Base-by-base conservation (phyloP, 192 early-diverging fungal genomes). In the Geranomyces variabilis region DNA sequence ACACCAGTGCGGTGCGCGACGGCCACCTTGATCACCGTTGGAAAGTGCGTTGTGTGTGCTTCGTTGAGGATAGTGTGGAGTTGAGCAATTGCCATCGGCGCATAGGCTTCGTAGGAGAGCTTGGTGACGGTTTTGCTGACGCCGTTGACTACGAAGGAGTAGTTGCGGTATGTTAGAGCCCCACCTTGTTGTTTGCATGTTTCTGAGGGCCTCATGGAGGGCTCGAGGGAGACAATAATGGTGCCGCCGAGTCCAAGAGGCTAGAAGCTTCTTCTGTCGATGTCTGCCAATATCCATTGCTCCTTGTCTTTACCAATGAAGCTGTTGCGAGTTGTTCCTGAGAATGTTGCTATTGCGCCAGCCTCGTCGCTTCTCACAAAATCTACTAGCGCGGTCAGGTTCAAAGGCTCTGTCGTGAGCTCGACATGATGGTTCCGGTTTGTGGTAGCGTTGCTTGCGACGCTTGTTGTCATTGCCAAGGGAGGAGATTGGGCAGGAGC, bases 301-400 rank as follows among this genome's bases (percentile, higher is more conserved):
- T 64, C 13, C 43, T 41, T 29, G 1, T 46, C 10, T n/a, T 64
- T 79, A 90, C 94, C 92, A 70, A 91, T 75, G 74, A 95, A 97
- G 47, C 80, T 89, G 73, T 92, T 80, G 13, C 95, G 84, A 0
- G 95, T 97, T 0, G 94, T 97, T 14, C 95, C 95, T 19, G 87
- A 84, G 77, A 97, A 97, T 0, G 91, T 92, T 0, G 91, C 87
- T 53, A 95, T 92, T 0, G 95, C 95, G n/a, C 95, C 95, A 9
- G 92, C 92, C 2, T 76, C 75, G 61, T 87, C 84, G 75, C 83
- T 83, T 17, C 87, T 79, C 4, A 93, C 92, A 8, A 85, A 63
- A n/a, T 84, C 71, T 53, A 88, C 79, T 48, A 90, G 83, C 13
- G 74, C 58, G 69, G 89, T 85, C 28, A 90, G 81, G 46, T 80